These are phyloP conservation scores for Coemansia sp. DNA, from an alignment of 192 early-diverging fungal genomes.

Conservation along the genomic window DNA sequence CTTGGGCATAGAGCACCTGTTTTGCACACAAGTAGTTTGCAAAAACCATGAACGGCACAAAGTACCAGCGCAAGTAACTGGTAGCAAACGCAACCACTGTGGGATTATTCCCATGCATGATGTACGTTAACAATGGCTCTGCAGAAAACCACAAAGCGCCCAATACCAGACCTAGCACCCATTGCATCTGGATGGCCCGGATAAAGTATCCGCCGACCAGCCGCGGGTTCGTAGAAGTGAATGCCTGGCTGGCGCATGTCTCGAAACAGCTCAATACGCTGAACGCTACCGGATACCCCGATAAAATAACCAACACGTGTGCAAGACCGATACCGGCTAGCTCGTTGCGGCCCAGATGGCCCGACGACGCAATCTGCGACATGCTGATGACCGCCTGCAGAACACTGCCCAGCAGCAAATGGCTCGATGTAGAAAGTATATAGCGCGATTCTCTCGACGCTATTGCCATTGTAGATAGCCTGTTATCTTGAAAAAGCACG, in stretches of 20 bases:
- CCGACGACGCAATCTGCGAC: constrained; percentile 64
- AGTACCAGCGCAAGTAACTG: constrained; percentile 49
- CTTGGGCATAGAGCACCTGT: constrained; percentile 49
- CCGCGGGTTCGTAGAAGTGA: constrained; percentile 47
- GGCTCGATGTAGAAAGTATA: constrained; percentile 32
- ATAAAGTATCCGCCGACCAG: constrained; percentile 51
- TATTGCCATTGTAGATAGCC: constrained; percentile 16
- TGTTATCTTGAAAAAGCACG: constrained; percentile 1
- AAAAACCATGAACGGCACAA: constrained; percentile 48
- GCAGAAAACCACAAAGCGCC: constrained; percentile 40
- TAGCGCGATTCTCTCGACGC: constrained; percentile 17
- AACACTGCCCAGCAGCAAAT: constrained; percentile 60
- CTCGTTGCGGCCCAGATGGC: constrained; percentile 64
- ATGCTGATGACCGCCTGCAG: constrained; percentile 67
- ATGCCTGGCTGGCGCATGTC: constrained; percentile 74
- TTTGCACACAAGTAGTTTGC: constrained; percentile 25
- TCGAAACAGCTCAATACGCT: constrained; percentile 75
- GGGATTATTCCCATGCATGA: constrained; percentile 20
- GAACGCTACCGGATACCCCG: constrained; percentile 69
- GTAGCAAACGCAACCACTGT: constrained; percentile 16
- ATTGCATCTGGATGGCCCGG: constrained; percentile 40
- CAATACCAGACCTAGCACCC: constrained; percentile 36
- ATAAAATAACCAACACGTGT: constrained; percentile 72
- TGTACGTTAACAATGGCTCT: constrained; percentile 16
- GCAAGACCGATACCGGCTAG: constrained; percentile 70